Conservation (phyloP, 805 yeast species). For the Teunomyces tritomae region DNA sequence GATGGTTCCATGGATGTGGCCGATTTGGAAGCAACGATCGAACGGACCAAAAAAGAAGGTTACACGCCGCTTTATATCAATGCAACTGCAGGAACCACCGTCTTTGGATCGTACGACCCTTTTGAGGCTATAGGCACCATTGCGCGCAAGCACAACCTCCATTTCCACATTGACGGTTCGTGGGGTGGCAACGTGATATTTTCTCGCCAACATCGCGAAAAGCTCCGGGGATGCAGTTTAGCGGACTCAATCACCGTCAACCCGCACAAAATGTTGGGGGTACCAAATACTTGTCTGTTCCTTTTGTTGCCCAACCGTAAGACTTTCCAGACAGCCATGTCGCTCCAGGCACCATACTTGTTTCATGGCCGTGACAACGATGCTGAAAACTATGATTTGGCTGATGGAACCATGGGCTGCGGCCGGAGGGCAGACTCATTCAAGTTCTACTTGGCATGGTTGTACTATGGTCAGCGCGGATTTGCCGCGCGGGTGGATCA, state of each 20-base stretch:
- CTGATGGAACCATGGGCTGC: slow-evolving; percentile 91
- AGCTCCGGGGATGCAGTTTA: slow-evolving; percentile 56
- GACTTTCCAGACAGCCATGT: slow-evolving; percentile 67
- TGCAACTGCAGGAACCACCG: slow-evolving; percentile 89
- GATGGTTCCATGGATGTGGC: slow-evolving; percentile 57
- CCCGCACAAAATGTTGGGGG: slow-evolving; percentile 90
- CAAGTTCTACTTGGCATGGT: slow-evolving; percentile 77
- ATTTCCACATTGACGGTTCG: slow-evolving; percentile 87
- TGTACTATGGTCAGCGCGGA: slow-evolving; percentile 71
- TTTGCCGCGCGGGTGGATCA: slow-evolving; percentile 67
- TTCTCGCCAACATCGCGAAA: slow-evolving; percentile 47
- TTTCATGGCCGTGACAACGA: slow-evolving; percentile 58
- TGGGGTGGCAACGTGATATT: slow-evolving; percentile 89
- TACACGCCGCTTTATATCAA: slow-evolving; percentile 71
- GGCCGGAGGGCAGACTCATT: slow-evolving; percentile 83
- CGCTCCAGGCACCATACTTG: slow-evolving; percentile 75
- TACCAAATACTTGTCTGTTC: slow-evolving; percentile 75
- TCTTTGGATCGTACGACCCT: slow-evolving; percentile 79
- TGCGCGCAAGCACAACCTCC: slow-evolving; percentile 53
- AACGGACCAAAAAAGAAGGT: slow-evolving; percentile 47
- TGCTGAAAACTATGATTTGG: slow-evolving; percentile 67
- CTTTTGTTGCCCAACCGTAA: slow-evolving; percentile 67
- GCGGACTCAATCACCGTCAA: slow-evolving; percentile 79
- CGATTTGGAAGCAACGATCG: slow-evolving; percentile 46
- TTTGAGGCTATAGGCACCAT: slow-evolving; percentile 52